Base-by-base conservation (phyloP, 2,329 filamentous ascomycete genomes). In the Cladosporium colombiae region DNA sequence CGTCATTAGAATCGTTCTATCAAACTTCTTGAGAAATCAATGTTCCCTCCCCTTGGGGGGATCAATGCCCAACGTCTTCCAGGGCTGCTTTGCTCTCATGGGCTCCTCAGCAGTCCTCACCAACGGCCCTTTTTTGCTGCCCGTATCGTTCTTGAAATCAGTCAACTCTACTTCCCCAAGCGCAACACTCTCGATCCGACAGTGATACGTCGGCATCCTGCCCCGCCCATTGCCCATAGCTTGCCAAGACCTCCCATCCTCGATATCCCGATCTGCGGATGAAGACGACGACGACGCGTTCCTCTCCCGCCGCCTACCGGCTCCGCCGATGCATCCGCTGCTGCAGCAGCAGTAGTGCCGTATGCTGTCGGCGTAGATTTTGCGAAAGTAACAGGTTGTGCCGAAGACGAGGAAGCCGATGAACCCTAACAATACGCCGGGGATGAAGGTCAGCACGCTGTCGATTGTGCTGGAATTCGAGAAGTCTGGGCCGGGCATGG, bases 351-450 rank as follows among this genome's bases (percentile, higher is more conserved):
- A 59, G 37, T 29, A 52, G n/a, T 65, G 27, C 5, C 27, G 53
- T 5, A 65, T 4, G 29, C 40, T 58, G 11, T 59, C 40, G 16
- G 25, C 23, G 46, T 70, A 70, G 33, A 67, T 63, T n/a, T 50
- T 53, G 5, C 68, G 62, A n/a, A 66, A 65, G 11, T 59, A 61
- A 23, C 62, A 65, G 10, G 68, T 71, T 3, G 68, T 71, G 40
- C 69, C 69, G 55, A 71, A 71, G 27, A 71, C 61, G 0, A 68
- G 21, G 53, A 71, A 70, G 11, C 60, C 67, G 8, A 68, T 57
- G 13, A 70, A 14, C 10, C 63, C 64, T 3, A 67, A 55, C 5
- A 66, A 65, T 1, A 68, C 64, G 2, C 65, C 67, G 0, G 68
- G 68, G 27, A 71, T 58, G 52, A 67, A 71, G n/a, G 65, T 67